Base-by-base conservation (phyloP, 805 yeast species). In the Suhomyces faveliae region DNA sequence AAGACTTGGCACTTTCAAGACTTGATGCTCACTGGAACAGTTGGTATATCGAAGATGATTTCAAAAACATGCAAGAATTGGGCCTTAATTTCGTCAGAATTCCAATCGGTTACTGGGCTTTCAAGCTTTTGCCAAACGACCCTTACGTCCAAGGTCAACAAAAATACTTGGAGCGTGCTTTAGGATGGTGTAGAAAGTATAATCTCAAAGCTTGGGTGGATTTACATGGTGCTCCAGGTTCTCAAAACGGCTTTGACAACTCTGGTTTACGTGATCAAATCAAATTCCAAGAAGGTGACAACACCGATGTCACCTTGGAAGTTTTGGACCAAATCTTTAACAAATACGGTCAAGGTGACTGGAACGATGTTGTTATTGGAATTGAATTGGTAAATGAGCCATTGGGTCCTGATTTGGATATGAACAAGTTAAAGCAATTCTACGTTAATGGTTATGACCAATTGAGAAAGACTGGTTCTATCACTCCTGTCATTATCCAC, bases 31-130 rank as follows among this genome's bases (percentile, higher is more conserved):
- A 91, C 69, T 91, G 97, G 96, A 63, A 72, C 41, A 71, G 87
- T 12, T 91, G 87, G 82, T 79, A 81, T 62, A 83, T 84, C 7
- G 96, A 87, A 65, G 59, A 64, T 19, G 97, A 91, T 64, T 84
- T 92, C 58, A 55, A 66, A 43, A 61, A 72, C 46, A 87, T 91
- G 45, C 74, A 76, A 4, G 59, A 57, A 10, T 73, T 73, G 47
- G 96, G 96, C 1, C 74, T 91, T 53, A 92, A 91, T 67, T 74
- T 85, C 54, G 96, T 89, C 17, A 81, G 97, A 60, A 85, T 91
- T 50, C 97, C 98, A 40, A 80, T 91, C 47, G 97, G 97, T 9
- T 91, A 91, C 71, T 92, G 98, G 98, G 96, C 96, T 8, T 89
- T 87, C 64, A 61, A 75, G 42, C 60, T 67, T 6, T 70, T 80